Conservation (phyloP, 192 early-diverging fungal genomes). For the Coemansia reversa region DNA sequence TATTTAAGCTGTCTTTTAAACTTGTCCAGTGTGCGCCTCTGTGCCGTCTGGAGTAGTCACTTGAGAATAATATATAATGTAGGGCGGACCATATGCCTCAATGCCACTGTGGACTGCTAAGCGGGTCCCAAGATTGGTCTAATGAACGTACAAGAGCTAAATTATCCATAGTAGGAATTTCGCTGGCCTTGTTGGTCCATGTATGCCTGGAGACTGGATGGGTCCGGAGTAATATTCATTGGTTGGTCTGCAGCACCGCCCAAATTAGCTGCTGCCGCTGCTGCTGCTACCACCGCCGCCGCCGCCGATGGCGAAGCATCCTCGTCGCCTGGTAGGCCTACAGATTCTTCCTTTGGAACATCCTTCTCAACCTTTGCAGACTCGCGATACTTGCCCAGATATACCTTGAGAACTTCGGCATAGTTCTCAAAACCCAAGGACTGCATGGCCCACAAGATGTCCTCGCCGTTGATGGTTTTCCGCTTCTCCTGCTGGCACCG, state of each 20-base stretch:
- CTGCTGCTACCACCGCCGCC: slow-evolving; percentile 19
- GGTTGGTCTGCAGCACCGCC: slow-evolving; percentile 25
- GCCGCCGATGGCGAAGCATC: slow-evolving; percentile 18
- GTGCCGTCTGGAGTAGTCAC: background rate
- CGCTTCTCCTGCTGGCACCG: slow-evolving; percentile 92
- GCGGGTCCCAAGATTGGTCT: background rate
- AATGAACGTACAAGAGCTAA: background rate
- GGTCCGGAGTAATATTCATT: slow-evolving; percentile 27
- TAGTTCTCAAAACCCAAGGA: slow-evolving; percentile 98
- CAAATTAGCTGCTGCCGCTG: slow-evolving; percentile 22
- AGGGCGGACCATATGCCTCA: background rate
- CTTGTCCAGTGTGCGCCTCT: background rate
- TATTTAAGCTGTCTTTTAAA: slow-evolving; percentile 1
- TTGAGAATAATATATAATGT: slow-evolving; percentile 4
- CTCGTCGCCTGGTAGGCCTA: slow-evolving; percentile 17
- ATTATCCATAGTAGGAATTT: slow-evolving; percentile 45
- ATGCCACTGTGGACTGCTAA: background rate
- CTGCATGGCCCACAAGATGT: slow-evolving; percentile 97
- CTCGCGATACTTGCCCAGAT: slow-evolving; percentile 86
- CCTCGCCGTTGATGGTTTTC: slow-evolving; percentile 98
- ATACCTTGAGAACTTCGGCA: slow-evolving; percentile 83
- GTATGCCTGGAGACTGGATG: slow-evolving; percentile 41
- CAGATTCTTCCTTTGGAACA: slow-evolving; percentile 23
- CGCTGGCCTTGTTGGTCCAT: slow-evolving; percentile 46
- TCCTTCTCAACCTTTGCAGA: slow-evolving; percentile 54